Evolutionary conservation across 441 rosid species (phyloP).

Genomic region (Isatis lusitanica): DNA sequence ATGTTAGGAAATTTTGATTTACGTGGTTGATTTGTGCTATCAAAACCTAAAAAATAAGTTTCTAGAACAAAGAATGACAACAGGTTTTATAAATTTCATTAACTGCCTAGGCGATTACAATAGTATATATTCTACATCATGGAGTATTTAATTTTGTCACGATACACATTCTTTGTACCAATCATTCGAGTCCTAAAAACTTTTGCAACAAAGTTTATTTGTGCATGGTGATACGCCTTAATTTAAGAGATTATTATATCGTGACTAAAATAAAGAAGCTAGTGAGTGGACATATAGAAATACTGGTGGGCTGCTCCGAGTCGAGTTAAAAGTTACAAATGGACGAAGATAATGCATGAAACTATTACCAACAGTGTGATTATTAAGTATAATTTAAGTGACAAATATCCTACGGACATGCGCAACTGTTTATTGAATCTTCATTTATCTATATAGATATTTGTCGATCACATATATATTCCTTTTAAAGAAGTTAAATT

Average conservation of each 20-base stretch:
- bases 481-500: background rate
- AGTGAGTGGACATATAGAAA: background rate
- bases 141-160: background rate
- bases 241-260: background rate
- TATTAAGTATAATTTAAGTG: background rate
- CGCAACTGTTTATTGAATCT: background rate
- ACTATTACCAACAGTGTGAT: background rate
- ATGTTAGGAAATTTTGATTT: background rate
- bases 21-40: background rate
- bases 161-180: slow-evolving; percentile 18
- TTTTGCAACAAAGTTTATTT: slow-evolving; percentile 2
- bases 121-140: background rate
- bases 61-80: background rate
- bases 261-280: background rate
- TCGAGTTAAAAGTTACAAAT: slow-evolving; percentile 9
- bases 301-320: slow-evolving; percentile 17
- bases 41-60: background rate
- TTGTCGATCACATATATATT: background rate
- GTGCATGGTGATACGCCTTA: background rate
- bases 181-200: slow-evolving; percentile 15
- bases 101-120: background rate
- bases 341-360: slow-evolving; percentile 19
- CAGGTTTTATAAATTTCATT: background rate
- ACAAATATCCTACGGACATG: background rate
- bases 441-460: background rate